Evolutionary conservation across 768 basidiomycete genomes (phyloP).

Genomic region (Botryobasidium botryosum): DNA sequence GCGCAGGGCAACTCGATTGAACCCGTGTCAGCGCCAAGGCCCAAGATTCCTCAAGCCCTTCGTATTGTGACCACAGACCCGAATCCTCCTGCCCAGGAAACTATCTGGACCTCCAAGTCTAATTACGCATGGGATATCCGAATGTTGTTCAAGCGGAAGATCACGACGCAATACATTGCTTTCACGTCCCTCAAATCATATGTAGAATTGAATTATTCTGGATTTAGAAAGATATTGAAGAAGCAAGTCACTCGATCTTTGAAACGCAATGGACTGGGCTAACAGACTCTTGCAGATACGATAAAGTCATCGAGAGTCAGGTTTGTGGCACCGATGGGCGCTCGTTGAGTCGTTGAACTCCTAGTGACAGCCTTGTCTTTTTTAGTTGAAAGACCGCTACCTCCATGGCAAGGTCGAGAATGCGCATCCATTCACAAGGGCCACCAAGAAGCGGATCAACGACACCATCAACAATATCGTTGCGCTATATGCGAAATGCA

Average conservation of each 20-base stretch:
- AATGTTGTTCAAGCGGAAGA: constrained; percentile 74
- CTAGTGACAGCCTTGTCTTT: not conserved
- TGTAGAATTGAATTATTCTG: constrained; percentile 81
- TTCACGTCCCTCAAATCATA: constrained; percentile 68
- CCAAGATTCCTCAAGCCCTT: no score
- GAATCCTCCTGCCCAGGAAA: constrained; percentile 28
- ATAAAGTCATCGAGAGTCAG: constrained; percentile 75
- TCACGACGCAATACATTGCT: constrained; percentile 65
- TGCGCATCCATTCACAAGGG: constrained; percentile 47
- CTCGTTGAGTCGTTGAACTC: no score
- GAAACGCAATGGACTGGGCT: not conserved
- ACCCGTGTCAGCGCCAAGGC: no score
- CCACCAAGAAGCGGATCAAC: constrained; percentile 45
- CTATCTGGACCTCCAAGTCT: constrained; percentile 61
- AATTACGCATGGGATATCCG: constrained; percentile 73
- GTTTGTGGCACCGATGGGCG: constrained; percentile 19
- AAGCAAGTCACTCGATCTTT: constrained; percentile 38
- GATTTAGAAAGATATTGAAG: constrained; percentile 89
- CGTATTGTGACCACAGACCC: no score
- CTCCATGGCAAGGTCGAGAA: constrained; percentile 52
- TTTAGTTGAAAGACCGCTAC: constrained; percentile 61
- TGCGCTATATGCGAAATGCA: constrained; percentile 69
- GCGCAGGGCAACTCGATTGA: no score
- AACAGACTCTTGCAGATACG: constrained; percentile 39
- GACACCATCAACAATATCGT: constrained; percentile 40